Base-by-base conservation (phyloP, 2,329 filamentous ascomycete genomes). In the Pleochaeta shiraiana region DNA sequence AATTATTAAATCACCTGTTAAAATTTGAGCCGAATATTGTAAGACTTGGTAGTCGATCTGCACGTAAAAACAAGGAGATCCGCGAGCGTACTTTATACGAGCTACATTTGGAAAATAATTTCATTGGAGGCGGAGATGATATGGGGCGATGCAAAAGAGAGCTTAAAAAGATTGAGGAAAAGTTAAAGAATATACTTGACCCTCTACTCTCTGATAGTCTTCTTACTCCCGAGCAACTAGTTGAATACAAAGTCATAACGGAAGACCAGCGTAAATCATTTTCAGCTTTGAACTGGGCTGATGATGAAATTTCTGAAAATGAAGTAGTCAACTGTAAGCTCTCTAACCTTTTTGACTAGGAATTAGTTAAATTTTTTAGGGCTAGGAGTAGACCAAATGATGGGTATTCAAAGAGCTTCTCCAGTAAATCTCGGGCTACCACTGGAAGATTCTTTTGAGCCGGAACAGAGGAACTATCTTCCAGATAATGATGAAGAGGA, bases 11-110 rank as follows among this genome's bases (percentile, higher is more conserved):
- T 37, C 70, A 72, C 55, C 66, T 73, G 19, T 34, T 69, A 12
- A 53, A 59, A 5, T 86, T 86, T 68, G 84, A 86, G 68, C 73
- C 75, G 0, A 79, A 82, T 0, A 84, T 90, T 65, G 75, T 86
- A 61, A 80, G 85, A 9, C 74, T 88, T 11, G 75, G 77, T 11
- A 69, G 71, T 7, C 64, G 71, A 63, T 69, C 64, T 19, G 68
- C 68, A n/a, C 69, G 68, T 59, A 66, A 67, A 4, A 85, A 88
- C 66, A 74, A 77, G 0, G 78, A 79, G 0, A 84, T 95, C 68
- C 83, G 83, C 66, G 77, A 81, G 63, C 79, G 83, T 16, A 90
- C 83, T 0, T 70, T 95, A 2, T 89, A 78, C 71, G 81, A 85
- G 65, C 74, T 90, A 0, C 79, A 81, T 21, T 70, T 72, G 14